A percentile compares a stretch with the other conserved stretches of the same genome.
These are phyloP conservation scores for Cyathus striatus DNA, from an alignment of 768 basidiomycete genomes.

Conservation along the genomic window DNA sequence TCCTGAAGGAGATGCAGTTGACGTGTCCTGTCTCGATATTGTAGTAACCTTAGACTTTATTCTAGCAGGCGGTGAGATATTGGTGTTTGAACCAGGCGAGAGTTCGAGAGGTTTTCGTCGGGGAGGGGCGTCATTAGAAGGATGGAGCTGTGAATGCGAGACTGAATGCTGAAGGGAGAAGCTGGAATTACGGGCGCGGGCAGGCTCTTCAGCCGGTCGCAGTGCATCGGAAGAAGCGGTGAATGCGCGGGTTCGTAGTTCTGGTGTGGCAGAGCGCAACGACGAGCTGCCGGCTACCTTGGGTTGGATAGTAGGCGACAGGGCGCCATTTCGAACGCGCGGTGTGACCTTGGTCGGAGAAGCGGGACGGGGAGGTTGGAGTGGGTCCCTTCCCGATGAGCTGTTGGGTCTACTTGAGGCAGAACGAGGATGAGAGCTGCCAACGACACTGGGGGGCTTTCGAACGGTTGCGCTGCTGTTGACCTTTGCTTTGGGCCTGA, in stretches of 20 bases:
- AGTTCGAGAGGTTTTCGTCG: slow-evolving; percentile 2
- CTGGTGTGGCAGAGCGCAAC: slow-evolving; percentile 25
- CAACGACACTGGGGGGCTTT: slow-evolving; percentile 14
- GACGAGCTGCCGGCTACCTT: slow-evolving; percentile 14
- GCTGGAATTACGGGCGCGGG: slow-evolving; percentile 21
- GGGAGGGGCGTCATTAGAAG: slow-evolving; percentile 10
- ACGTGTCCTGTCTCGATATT: slow-evolving; percentile 31
- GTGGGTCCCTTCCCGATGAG: slow-evolving; percentile 9
- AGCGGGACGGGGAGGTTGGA: slow-evolving; percentile 28
- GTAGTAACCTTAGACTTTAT: slow-evolving; percentile 62
- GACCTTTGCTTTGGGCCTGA: slow-evolving; percentile 56
- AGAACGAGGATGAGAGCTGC: neutral
- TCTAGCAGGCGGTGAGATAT: slow-evolving; percentile 24
- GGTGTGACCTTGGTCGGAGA: slow-evolving; percentile 39
- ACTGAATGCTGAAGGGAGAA: slow-evolving; percentile 30
- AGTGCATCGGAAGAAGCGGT: slow-evolving; percentile 18
- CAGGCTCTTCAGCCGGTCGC: slow-evolving; percentile 9
- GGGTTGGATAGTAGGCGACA: slow-evolving; percentile 25
- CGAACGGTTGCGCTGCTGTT: slow-evolving; percentile 46
- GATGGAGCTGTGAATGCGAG: slow-evolving; percentile 31
- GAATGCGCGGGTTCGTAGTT: slow-evolving; percentile 21
- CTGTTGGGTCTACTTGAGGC: neutral
- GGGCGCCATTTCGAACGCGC: slow-evolving; percentile 27
- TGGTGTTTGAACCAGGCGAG: slow-evolving; percentile 5
- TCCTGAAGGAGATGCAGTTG: slow-evolving; percentile 12